These are phyloP conservation scores for Alternaria arbusti DNA, from an alignment of 2,329 filamentous ascomycete genomes.

Conservation along the genomic window DNA sequence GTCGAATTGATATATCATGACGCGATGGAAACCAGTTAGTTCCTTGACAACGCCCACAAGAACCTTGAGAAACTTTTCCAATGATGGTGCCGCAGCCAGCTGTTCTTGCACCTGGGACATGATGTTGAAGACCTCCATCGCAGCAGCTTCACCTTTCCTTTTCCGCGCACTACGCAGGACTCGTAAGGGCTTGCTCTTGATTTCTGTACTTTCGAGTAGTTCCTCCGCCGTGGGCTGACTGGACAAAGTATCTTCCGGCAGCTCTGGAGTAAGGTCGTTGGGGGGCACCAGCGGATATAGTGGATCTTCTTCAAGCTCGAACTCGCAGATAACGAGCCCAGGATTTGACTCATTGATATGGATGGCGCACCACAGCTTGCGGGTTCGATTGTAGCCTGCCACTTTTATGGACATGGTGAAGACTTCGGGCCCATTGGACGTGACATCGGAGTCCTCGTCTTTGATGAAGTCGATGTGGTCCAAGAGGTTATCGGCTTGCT, in stretches of 20 bases:
- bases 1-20: constrained; percentile 95
- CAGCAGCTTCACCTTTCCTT: constrained; percentile 76
- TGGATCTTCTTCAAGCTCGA: constrained; percentile 81
- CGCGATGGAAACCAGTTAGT: constrained; percentile 86
- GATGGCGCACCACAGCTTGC: constrained; percentile 86
- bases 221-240: constrained; percentile 77
- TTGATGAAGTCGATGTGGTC: constrained; percentile 89
- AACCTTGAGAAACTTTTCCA: constrained; percentile 79
- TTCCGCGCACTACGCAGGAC: constrained; percentile 77
- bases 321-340: constrained; percentile 79
- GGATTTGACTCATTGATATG: constrained; percentile 74
- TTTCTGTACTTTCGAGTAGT: constrained; percentile 75
- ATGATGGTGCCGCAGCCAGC: constrained; percentile 71
- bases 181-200: constrained; percentile 76
- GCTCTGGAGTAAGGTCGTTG: constrained; percentile 64
- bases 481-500: constrained; percentile 81
- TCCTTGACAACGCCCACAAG: constrained; percentile 87
- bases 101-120: constrained; percentile 93
- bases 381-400: constrained; percentile 57
- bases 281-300: constrained; percentile 70
- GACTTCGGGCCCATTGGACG: constrained; percentile 80
- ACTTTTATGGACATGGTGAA: constrained; percentile 78
- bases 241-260: constrained; percentile 75
- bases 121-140: constrained; percentile 90
- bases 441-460: constrained; percentile 79